Percentiles rank a stretch among this genome's conserved stretches.
These are phyloP conservation scores for Zygosaccharomyces bailii DNA, from an alignment of 805 yeast species.

Conservation along the genomic window DNA sequence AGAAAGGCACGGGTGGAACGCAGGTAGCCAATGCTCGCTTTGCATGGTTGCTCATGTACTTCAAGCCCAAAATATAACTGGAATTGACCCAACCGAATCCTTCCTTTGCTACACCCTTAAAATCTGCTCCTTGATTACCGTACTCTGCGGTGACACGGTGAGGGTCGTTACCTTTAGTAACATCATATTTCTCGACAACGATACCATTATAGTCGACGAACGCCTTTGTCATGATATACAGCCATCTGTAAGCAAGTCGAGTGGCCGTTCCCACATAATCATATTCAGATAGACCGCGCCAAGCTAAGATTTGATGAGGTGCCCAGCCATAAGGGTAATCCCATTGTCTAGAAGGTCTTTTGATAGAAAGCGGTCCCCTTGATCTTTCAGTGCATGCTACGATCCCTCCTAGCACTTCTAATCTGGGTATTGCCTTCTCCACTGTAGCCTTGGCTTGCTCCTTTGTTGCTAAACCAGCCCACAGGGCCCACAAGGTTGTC, in stretches of 20 bases:
- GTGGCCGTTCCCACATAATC: constrained; percentile 63
- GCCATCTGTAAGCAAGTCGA: constrained; percentile 81
- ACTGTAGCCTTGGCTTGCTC: constrained; percentile 69
- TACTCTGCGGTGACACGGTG: constrained; percentile 93
- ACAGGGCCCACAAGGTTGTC: constrained; percentile 87
- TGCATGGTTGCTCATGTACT: constrained; percentile 62
- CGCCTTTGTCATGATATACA: constrained; percentile 81
- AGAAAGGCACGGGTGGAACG: constrained; percentile 66
- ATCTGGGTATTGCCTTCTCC: constrained; percentile 52
- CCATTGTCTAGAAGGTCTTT: constrained; percentile 93
- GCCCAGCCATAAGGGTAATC: constrained; percentile 99
- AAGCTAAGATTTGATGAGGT: constrained; percentile 91
- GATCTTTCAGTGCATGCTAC: constrained; percentile 77
- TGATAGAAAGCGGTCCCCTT: constrained; percentile 64
- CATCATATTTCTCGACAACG: constrained; percentile 93
- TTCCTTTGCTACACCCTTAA: constrained; percentile 89
- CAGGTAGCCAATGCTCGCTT: constrained; percentile 75
- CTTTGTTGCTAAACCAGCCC: constrained; percentile 68
- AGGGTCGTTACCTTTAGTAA: constrained; percentile 75
- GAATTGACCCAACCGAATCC: constrained; percentile 99
- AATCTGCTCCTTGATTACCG: constrained; percentile 93
- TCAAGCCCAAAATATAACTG: constrained; percentile 69
- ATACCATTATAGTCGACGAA: constrained; percentile 92
- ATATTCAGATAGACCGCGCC: constrained; percentile 79
- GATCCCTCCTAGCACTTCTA: constrained; percentile 86